These are phyloP conservation scores for Jacaranda copaia DNA, from an alignment of 257 asterid species.

Conservation along the genomic window DNA sequence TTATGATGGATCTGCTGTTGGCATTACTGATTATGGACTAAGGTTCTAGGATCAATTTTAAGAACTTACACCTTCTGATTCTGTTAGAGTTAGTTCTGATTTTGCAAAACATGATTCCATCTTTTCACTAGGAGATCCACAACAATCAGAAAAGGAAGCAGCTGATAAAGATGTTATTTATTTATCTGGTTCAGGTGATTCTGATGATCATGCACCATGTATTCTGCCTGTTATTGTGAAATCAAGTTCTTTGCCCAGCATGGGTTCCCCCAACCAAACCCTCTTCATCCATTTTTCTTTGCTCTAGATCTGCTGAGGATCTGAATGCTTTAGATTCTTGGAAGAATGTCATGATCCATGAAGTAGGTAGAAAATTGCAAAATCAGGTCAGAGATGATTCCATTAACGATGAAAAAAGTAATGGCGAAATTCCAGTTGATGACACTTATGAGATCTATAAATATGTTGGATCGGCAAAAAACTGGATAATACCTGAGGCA, in stretches of 20 bases:
- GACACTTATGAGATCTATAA: conserved; percentile 55
- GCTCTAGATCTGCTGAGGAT: conserved; percentile 76
- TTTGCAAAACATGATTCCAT: conserved; percentile 54
- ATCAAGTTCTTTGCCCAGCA: conserved; percentile 78
- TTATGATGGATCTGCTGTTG: conserved; percentile 59
- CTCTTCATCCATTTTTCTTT: conserved; percentile 36
- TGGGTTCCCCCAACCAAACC: conserved; percentile 49
- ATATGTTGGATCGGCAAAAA: conserved; percentile 72
- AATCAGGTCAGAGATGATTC: conserved; percentile 48
- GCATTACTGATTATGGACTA: conserved; percentile 44
- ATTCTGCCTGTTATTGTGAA: conserved; percentile 52
- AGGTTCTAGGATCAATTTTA: conserved; percentile 51
- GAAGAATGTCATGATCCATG: conserved; percentile 49
- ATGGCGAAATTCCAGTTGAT: conserved; percentile 57
- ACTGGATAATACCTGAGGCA: conserved; percentile 80
- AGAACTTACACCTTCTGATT: conserved; percentile 60
- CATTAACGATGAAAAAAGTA: conserved; percentile 42
- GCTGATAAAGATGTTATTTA: conserved; percentile 49
- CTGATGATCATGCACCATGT: conserved; percentile 51
- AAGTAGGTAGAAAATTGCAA: conserved; percentile 43
- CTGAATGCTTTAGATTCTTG: conserved; percentile 55
- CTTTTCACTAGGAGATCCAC: conserved; percentile 59
- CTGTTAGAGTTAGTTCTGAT: conserved; percentile 63
- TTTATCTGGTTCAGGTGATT: conserved; percentile 55
- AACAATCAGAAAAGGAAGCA: conserved; percentile 53